Evolutionary conservation across 2,329 filamentous ascomycete species (phyloP).

Genomic region (Rugonectria rugulosa): DNA sequence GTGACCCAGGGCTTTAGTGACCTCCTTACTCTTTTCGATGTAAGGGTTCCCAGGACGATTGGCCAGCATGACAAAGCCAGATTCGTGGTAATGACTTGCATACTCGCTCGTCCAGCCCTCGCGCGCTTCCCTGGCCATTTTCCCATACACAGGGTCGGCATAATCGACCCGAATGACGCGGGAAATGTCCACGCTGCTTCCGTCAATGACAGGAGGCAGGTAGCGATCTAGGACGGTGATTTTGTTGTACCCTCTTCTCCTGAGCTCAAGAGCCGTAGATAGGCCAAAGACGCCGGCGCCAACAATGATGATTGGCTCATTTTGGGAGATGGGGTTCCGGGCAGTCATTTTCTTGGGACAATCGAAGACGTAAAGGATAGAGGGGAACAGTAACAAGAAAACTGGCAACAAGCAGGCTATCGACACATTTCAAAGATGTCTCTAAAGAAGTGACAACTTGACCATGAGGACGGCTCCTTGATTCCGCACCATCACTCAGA

Average conservation of each 20-base stretch:
- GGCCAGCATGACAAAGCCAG: slow-evolving; percentile 43
- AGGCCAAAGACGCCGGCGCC: slow-evolving; percentile 60
- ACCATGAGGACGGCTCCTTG: not conserved
- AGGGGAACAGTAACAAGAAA: not conserved
- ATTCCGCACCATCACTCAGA: too few species aligned
- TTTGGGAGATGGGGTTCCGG: slow-evolving; percentile 28
- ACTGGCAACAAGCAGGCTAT: not conserved
- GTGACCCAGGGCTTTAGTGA: slow-evolving; percentile 26
- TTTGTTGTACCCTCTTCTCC: slow-evolving; percentile 50
- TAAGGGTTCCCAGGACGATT: slow-evolving; percentile 30
- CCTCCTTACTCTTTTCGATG: slow-evolving; percentile 27
- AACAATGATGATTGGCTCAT: slow-evolving; percentile 45
- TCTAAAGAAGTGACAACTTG: not conserved
- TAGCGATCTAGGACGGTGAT: slow-evolving; percentile 56
- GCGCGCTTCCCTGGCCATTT: slow-evolving; percentile 55
- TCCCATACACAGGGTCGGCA: slow-evolving; percentile 66
- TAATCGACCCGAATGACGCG: slow-evolving; percentile 64
- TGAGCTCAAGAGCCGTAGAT: slow-evolving; percentile 57
- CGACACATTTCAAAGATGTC: not conserved
- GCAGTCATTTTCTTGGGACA: slow-evolving; percentile 23
- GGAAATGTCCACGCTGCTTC: slow-evolving; percentile 51
- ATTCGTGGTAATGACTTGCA: slow-evolving; percentile 40
- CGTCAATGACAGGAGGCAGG: slow-evolving; percentile 46
- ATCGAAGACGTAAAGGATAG: not conserved
- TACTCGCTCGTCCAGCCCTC: slow-evolving; percentile 39